Evolutionary conservation across 23 red algal genomes (phyloP).

Genomic region (Gracilaria caudata): DNA sequence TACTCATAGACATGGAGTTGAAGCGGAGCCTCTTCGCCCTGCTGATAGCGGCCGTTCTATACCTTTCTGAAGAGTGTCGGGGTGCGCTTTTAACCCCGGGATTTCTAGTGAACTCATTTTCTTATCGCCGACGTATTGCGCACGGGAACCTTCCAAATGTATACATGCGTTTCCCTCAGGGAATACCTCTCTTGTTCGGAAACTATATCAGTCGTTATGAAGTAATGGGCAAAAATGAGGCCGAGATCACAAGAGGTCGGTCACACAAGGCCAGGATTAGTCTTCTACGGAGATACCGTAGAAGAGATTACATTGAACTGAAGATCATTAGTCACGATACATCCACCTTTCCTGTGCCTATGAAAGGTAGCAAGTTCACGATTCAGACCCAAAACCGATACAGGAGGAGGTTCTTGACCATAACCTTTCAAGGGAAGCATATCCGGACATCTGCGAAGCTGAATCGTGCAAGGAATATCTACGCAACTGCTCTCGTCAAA

Average conservation of each 20-base stretch:
- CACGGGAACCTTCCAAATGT: background rate
- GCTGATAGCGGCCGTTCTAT: background rate
- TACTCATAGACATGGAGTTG: background rate
- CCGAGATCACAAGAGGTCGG: constrained; percentile 28
- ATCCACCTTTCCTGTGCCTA: constrained; percentile 41
- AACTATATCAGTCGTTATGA: constrained; percentile 33
- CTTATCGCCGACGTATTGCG: constrained; percentile 3
- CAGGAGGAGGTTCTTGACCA: constrained; percentile 4
- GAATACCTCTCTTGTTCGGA: constrained; percentile 54
- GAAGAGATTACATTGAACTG: constrained; percentile 10
- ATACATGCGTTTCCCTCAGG: constrained; percentile 40
- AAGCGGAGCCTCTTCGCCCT: background rate
- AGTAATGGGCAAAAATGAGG: background rate
- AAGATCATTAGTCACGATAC: constrained; percentile 3
- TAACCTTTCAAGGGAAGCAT: background rate
- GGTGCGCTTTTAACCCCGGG: background rate
- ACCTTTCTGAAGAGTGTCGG: background rate
- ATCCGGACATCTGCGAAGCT: background rate
- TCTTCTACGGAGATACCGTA: background rate
- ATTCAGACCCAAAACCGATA: constrained; percentile 14
- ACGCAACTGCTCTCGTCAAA: constrained; percentile 19
- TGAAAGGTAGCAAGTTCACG: constrained; percentile 28
- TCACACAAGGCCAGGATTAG: constrained; percentile 7
- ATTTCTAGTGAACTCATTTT: constrained; percentile 16
- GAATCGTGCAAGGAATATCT: constrained; percentile 19